Base-by-base conservation (phyloP, 768 basidiomycete genomes). In the Tylopilus sp. region DNA sequence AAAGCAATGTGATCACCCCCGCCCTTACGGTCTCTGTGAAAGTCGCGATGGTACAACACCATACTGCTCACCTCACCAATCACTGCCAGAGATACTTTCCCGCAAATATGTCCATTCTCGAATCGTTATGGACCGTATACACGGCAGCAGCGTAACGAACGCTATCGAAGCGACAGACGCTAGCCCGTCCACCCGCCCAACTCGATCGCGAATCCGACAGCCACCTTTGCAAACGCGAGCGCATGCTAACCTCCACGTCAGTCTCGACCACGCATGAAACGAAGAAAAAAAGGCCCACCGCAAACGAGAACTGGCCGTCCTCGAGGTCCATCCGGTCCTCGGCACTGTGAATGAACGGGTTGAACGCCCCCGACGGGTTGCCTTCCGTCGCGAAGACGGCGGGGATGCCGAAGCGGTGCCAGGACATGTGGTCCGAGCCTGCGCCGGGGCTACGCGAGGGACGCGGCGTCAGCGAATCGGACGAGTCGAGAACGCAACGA, bases 201-300 rank as follows among this genome's bases (percentile, higher is more conserved):
- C 63, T 85, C 84, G 56, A 83, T 75, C 3, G 76, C 78, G 53
- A 81, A 84, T 1, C 79, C 82, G 13, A 83, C 74, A 17, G 74
- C 79, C 19, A 85, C 71, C 67, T 84, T 84, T 24, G 80, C 77
- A 60, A 85, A 85, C 64, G 84, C 79, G 22, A 80, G 67, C 48
- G 80, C 79, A 62, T 84, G 80, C 48, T 41, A 60, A n/a, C n/a
- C n/a, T n/a, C 63, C 12, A 45, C 1, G 11, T 53, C 6, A 14
- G 28, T 1, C 28, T 38, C 17, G 7, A 2, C 11, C 10, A 19
- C 14, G n/a, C n/a, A n/a, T 26, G 19, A 4, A 17, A 19, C 24
- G n/a, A 30, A 4, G 30, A 1, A 11, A 31, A 11, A 25, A 3
- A 30, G 25, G 19, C 42, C 26, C 30, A 66, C 70, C 58, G 74